Percentiles rank a stretch among this genome's conserved stretches.
These are phyloP conservation scores for Acer saccharum DNA, from an alignment of 345 rosid species.

Conservation along the genomic window DNA sequence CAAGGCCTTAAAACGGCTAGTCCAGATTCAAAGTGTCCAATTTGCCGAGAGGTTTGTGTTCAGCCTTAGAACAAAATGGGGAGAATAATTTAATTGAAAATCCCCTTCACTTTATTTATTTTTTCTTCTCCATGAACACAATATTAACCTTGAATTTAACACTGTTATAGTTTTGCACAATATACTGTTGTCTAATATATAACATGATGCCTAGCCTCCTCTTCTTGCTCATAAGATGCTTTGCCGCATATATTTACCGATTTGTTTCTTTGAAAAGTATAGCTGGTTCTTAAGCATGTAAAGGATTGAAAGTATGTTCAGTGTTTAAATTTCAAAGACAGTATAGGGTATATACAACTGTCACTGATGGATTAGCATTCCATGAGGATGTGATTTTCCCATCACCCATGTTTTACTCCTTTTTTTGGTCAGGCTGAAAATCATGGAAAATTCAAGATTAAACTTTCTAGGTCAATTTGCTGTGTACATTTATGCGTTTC, in stretches of 20 bases:
- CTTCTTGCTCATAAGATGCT: background rate
- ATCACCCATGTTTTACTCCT: background rate
- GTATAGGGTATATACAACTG: background rate
- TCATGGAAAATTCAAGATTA: background rate
- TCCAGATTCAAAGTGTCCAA: conserved; percentile 66
- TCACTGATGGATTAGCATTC: too few relatives aligned
- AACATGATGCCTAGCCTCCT: background rate
- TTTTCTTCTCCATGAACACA: background rate
- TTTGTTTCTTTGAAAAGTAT: background rate
- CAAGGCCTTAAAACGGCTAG: conserved; percentile 74
- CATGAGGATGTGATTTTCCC: background rate
- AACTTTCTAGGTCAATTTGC: background rate
- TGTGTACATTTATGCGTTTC: background rate
- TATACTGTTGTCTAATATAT: background rate
- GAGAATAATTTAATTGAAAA: background rate
- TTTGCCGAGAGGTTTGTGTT: conserved; percentile 86
- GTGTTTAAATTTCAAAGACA: background rate
- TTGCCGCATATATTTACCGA: background rate
- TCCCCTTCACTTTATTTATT: background rate
- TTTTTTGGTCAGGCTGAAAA: background rate
- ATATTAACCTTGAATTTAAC: background rate
- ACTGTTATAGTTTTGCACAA: background rate
- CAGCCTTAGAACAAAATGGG: background rate
- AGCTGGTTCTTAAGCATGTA: background rate
- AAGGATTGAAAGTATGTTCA: background rate